Conservation (phyloP, 1,284 basidiomycete species). For the Cryptococcus sp. region DNA sequence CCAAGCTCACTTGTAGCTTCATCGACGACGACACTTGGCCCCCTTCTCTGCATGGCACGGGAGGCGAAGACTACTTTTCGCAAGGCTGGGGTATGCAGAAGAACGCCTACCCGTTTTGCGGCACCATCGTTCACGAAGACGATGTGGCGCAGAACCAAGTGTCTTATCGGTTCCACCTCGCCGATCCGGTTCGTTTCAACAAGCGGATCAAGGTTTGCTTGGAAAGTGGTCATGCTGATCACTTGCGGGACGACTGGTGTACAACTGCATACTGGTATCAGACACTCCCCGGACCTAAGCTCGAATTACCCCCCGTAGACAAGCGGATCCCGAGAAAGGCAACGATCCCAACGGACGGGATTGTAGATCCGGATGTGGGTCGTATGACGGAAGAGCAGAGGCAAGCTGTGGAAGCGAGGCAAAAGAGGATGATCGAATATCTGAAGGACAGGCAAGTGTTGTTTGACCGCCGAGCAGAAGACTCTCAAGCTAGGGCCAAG, state of each 20-base stretch:
- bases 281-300: not conserved
- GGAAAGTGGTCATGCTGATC: constrained; percentile 1
- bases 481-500: no score
- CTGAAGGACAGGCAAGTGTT: not conserved
- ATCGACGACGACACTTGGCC: constrained; percentile 4
- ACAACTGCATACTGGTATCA: constrained; percentile 4
- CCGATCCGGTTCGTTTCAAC: constrained; percentile 1
- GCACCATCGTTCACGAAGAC: constrained; percentile 1
- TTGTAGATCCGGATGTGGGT: not conserved
- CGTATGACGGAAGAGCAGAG: constrained; percentile 54
- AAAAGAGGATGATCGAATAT: constrained; percentile 31
- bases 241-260: constrained; percentile 1
- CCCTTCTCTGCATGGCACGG: constrained; percentile 1
- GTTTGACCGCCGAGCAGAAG: not conserved
- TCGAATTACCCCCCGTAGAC: not conserved
- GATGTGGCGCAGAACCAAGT: not conserved
- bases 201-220: not conserved
- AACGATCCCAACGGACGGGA: not conserved
- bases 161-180: not conserved
- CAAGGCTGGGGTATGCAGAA: constrained; percentile 6
- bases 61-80: constrained; percentile 5
- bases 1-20: not conserved
- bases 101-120: constrained; percentile 1
- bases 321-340: not conserved
- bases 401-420: constrained; percentile 14